phyloP scores from a whole-genome alignment of 164 flowering plant genomes.

The Platanus orientalis region DNA sequence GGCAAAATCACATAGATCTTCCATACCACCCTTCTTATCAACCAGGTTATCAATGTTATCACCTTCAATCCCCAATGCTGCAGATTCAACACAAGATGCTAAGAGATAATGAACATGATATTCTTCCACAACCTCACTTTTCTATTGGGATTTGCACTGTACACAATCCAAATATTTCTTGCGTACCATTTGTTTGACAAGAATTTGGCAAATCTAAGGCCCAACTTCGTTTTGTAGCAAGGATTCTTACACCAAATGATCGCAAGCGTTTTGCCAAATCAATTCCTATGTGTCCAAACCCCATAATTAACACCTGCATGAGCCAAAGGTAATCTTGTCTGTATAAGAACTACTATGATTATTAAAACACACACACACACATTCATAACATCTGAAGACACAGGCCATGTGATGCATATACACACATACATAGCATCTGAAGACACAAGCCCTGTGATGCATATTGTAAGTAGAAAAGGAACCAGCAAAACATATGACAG shows the following conservation, averaged over 20 bases:
- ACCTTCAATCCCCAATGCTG: constrained; percentile 20
- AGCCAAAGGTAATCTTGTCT: too few species aligned
- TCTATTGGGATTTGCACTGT: too few species aligned
- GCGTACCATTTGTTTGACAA: constrained; percentile 34
- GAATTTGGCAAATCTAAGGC: constrained; percentile 19
- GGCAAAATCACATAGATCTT: constrained; percentile 62
- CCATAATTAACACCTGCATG: constrained; percentile 77
- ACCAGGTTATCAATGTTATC: constrained; percentile 39
- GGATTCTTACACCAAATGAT: constrained; percentile 81
- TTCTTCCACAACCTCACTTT: background rate
- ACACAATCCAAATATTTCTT: background rate
- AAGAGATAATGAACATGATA: constrained; percentile 3
- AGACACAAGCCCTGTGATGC: too few species aligned
- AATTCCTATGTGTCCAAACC: constrained; percentile 79
- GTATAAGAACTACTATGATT: too few species aligned
- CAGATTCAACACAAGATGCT: constrained; percentile 15
- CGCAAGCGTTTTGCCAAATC: constrained; percentile 79
- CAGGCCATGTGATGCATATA: too few species aligned
- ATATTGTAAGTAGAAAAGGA: too few species aligned
- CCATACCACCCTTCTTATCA: constrained; percentile 75
- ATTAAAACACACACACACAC: too few species aligned
- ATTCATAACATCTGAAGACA: too few species aligned
- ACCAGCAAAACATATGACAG: too few species aligned
- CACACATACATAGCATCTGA: too few species aligned
- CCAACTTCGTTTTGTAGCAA: constrained; percentile 92